These are phyloP conservation scores for Neonectria punicea DNA, from an alignment of 2,329 filamentous ascomycete species.

Conservation along the genomic window DNA sequence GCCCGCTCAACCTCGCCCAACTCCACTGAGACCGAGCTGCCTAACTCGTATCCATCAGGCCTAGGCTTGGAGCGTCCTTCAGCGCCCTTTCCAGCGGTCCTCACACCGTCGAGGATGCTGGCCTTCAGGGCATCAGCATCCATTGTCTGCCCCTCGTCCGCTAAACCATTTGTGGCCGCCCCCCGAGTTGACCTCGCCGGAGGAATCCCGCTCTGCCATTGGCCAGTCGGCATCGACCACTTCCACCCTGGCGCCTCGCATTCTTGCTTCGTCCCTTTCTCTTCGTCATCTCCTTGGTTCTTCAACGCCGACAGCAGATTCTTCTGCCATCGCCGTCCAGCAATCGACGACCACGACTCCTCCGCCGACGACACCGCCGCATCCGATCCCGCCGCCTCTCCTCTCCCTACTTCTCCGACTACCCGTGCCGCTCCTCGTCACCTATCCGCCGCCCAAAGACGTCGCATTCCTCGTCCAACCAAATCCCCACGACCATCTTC, in stretches of 20 bases:
- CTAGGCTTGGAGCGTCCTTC: background rate
- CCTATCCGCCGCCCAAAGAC: background rate
- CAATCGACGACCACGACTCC: constrained; percentile 22
- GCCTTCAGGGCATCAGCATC: constrained; percentile 32
- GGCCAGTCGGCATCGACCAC: constrained; percentile 31
- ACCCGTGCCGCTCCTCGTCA: constrained; percentile 9
- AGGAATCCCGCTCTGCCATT: constrained; percentile 29
- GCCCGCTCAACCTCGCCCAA: background rate
- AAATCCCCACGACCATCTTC: constrained; percentile 16
- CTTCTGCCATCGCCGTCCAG: constrained; percentile 31
- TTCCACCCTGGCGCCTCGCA: constrained; percentile 21
- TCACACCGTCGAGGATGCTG: constrained; percentile 34
- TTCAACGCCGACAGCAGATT: constrained; percentile 38
- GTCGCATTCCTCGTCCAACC: constrained; percentile 10
- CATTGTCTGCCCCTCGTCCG: constrained; percentile 29
- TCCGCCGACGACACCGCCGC: background rate
- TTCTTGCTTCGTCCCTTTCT: constrained; percentile 36
- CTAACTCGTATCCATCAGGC: too few species aligned
- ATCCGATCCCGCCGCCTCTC: constrained; percentile 5
- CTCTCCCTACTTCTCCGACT: background rate
- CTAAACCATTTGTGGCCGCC: constrained; percentile 22
- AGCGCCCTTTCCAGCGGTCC: constrained; percentile 12
- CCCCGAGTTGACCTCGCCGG: constrained; percentile 8
- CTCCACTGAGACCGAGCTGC: background rate
- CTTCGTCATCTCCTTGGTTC: constrained; percentile 35